Evolutionary conservation across 2,329 filamentous ascomycete genomes (phyloP), one percentile per base, ranked within the genome.

Genomic region (Diaporthe citri): DNA sequence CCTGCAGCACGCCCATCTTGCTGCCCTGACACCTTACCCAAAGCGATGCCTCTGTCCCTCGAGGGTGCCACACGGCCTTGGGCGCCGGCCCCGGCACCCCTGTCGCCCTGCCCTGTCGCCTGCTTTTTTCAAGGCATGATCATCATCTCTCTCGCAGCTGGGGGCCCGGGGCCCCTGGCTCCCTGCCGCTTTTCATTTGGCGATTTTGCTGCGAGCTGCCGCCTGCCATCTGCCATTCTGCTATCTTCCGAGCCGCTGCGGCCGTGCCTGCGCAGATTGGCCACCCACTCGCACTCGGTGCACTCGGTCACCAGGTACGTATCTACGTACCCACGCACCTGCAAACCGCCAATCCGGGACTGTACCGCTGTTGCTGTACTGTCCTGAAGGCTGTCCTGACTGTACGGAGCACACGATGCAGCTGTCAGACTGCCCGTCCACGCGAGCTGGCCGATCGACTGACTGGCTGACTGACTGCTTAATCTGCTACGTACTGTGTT

Each of bases 11-110:
- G 28, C 25, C 55, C 39, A 52, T 52, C 55, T 56, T 70, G 62
- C 43, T 66, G 75, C 67, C 75, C 75, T 76, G 75, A 66, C 60
- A 74, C 75, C 74, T 73, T 48, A 7, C 75, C 73, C 43, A 60
- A 72, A 70, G 12, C 10, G 73, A 56, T 55, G 46, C 64, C 41
- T 55, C 48, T 13, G 48, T 39, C 36, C 36, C 36, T 39, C 36
- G 36, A 39, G 36, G 4, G 36, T 69, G n/a, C 48, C 48, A 55
- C 64, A 55, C 62, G 46, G 60, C 60, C 41, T 48, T 13, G 17
- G 17, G 10, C 60, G 60, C 60, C 60, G 60, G 60, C 60, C 60
- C 60, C 41, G 60, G 20, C 10, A 64, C 41, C 60, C 60, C 28
- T 64, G 60, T 22, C 17, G 2, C 8, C 7, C 41, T 46, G 60